Percentiles rank a stretch among this genome's conserved stretches.
These are phyloP conservation scores for Ambrosiella beaveri DNA, from an alignment of 2,329 filamentous ascomycete species.

Conservation along the genomic window DNA sequence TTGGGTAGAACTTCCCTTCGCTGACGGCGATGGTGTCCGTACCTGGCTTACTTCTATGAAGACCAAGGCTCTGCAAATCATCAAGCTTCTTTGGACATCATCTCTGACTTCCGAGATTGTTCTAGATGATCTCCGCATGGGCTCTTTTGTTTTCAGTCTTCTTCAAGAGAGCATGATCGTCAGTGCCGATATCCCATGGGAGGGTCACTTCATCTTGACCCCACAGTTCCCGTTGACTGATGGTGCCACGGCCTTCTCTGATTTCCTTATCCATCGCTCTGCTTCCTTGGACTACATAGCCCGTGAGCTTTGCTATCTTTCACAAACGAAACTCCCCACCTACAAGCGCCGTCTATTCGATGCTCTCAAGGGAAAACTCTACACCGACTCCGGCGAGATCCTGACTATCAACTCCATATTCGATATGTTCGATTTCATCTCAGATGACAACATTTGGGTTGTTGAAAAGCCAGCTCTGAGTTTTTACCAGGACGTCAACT, in stretches of 20 bases:
- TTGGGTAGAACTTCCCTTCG: slow-evolving; percentile 50
- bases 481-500: slow-evolving; percentile 30
- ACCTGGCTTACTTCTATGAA: slow-evolving; percentile 55
- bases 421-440: slow-evolving; percentile 80
- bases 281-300: slow-evolving; percentile 71
- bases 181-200: slow-evolving; percentile 53
- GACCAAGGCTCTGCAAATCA: slow-evolving; percentile 50
- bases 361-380: slow-evolving; percentile 61
- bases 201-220: slow-evolving; percentile 42
- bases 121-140: slow-evolving; percentile 61
- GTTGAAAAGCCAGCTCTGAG: slow-evolving; percentile 34
- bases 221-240: slow-evolving; percentile 52
- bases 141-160: slow-evolving; percentile 64
- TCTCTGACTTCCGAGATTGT: slow-evolving; percentile 59
- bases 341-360: slow-evolving; percentile 52
- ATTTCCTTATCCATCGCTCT: slow-evolving; percentile 63
- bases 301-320: slow-evolving; percentile 64
- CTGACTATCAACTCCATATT: slow-evolving; percentile 62
- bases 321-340: slow-evolving; percentile 51
- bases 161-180: slow-evolving; percentile 58
- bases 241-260: slow-evolving; percentile 51
- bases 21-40: slow-evolving; percentile 41
- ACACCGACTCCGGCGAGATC: slow-evolving; percentile 46
- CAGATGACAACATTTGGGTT: slow-evolving; percentile 33
- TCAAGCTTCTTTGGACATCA: slow-evolving; percentile 71